A percentile compares a stretch with the other conserved stretches of the same genome.
These are phyloP conservation scores for Lepidium aucheri DNA, from an alignment of 345 rosid species.

Conservation along the genomic window DNA sequence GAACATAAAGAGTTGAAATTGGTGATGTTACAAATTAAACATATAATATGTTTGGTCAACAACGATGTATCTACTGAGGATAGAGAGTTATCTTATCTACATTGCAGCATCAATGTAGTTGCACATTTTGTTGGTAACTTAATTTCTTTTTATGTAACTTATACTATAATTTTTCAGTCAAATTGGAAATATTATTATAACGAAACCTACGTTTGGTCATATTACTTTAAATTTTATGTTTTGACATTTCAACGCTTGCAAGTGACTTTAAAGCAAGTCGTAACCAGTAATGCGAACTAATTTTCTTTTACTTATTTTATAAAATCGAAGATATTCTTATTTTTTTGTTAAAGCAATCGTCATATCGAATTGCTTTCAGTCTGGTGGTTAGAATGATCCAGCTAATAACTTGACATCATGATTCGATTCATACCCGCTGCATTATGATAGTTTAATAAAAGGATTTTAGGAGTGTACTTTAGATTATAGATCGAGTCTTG, in stretches of 20 bases:
- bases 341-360: no score
- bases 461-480: no score
- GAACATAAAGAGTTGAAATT: background rate
- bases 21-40: background rate
- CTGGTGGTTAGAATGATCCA: no score
- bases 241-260: background rate
- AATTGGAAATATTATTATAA: background rate
- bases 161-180: background rate
- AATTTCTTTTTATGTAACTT: no score
- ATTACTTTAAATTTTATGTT: background rate
- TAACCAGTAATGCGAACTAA: background rate
- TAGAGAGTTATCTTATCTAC: background rate
- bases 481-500: no score
- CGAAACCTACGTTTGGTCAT: background rate
- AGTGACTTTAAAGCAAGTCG: background rate
- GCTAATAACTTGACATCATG: no score
- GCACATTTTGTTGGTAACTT: no score
- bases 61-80: background rate
- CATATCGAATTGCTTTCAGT: no score
- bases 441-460: no score
- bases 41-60: constrained; percentile 6
- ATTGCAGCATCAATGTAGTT: background rate
- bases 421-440: no score
- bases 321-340: background rate
- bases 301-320: background rate